Base-by-base conservation (phyloP, 2,329 filamentous ascomycete species). In the Alternaria solani region DNA sequence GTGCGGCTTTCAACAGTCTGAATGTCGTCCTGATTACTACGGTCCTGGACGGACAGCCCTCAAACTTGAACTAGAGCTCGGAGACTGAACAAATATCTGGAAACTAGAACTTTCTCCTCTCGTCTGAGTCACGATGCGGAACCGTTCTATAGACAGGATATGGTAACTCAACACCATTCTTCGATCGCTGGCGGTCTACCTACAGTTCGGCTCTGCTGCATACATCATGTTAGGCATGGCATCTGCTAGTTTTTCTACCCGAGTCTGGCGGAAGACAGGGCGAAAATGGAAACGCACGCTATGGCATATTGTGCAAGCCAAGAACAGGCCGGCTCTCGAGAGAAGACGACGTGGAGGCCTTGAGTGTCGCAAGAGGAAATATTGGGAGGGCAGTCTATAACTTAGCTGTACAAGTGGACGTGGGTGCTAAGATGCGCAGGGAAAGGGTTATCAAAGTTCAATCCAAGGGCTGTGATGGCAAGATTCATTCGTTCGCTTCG, bases 11-110 rank as follows among this genome's bases (percentile, higher is more conserved):
- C 67, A 78, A 58, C 78, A 83, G 73, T 72, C 76, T 25, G 81
- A 84, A 63, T 73, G 75, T 46, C 79, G 84, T 46, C 70, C 73
- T 47, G 78, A 84, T 70, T 86, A 86, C 72, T 86, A 86, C 68
- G 80, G 80, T 28, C 77, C 78, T 63, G 82, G 82, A 52, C 78
- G 83, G 58, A 80, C 80, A 51, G 83, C 81, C 20, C 63, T 79
- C 62, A 77, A 57, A 34, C 36, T 64, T 38, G 62, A 59, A 49
- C n/a, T 70, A 44, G 43, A 42, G 18, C 36, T 70, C 39, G 56
- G 49, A 59, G 66, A 62, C 57, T 72, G 64, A 68, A 47, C 5
- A 25, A 16, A n/a, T 4, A 25, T 11, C 5, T 7, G 16, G 14
- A 49, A 25, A 23, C 20, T 25, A 7, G 46, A 3, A 49, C 1